These are phyloP conservation scores for Acer yangbiense DNA, from an alignment of 345 rosid species.

Conservation along the genomic window DNA sequence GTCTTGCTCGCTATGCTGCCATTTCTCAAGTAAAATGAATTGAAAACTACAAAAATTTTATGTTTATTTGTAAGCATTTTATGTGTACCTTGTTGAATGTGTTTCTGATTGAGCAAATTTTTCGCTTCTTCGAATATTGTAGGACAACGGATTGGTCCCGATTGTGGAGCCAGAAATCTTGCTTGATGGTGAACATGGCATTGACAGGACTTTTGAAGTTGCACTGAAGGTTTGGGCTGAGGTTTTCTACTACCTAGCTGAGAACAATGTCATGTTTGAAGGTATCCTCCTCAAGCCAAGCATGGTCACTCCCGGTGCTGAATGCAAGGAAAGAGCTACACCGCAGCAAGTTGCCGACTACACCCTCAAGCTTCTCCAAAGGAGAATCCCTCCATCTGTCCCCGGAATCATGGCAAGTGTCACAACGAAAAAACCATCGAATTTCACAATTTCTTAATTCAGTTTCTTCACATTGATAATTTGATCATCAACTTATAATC, in stretches of 20 bases:
- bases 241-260: constrained; percentile 95
- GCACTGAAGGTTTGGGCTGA: constrained; percentile 97
- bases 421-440: neutral
- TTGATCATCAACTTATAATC: too few relatives aligned
- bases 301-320: constrained; percentile 99
- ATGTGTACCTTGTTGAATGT: neutral
- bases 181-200: constrained; percentile 94
- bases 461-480: too few relatives aligned
- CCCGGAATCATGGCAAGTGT: constrained; percentile 96
- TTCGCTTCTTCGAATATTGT: constrained; percentile 18
- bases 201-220: constrained; percentile 94
- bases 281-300: constrained; percentile 98
- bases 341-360: constrained; percentile 84
- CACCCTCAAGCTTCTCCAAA: constrained; percentile 92
- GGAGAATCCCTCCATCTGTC: constrained; percentile 89
- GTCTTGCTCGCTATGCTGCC: constrained; percentile 96
- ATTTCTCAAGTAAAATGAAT: constrained; percentile 67
- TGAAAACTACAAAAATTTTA: too few relatives aligned
- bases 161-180: constrained; percentile 99
- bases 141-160: constrained; percentile 98
- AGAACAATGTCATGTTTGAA: constrained; percentile 95
- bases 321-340: constrained; percentile 78
- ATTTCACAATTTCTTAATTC: neutral
- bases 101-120: constrained; percentile 10
- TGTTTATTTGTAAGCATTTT: neutral